Conservation (phyloP, 2,329 filamentous ascomycete genomes). For the Penicillium oxalicum region DNA sequence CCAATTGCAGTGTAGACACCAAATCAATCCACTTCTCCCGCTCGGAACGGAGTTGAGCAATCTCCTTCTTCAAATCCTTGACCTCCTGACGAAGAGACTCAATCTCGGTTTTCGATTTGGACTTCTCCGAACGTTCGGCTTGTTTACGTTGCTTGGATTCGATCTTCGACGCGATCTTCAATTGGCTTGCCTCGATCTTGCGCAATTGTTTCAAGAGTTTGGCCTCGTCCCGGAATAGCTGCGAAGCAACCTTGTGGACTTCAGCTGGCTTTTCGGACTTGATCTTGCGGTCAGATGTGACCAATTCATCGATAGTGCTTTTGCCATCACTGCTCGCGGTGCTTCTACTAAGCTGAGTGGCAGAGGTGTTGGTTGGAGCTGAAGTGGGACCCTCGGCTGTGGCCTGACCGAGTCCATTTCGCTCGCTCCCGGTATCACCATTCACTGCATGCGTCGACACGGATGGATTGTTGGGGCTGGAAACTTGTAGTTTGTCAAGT, state of each 20-base stretch:
- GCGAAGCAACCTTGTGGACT: slow-evolving; percentile 26
- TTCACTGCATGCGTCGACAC: slow-evolving; percentile 8
- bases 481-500: slow-evolving; percentile 25
- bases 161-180: slow-evolving; percentile 38
- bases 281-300: slow-evolving; percentile 8
- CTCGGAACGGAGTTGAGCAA: slow-evolving; percentile 45
- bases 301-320: slow-evolving; percentile 13
- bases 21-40: slow-evolving; percentile 46
- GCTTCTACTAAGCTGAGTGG: slow-evolving; percentile 14
- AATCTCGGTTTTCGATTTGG: slow-evolving; percentile 37
- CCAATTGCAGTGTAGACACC: slow-evolving; percentile 51
- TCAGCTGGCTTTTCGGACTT: slow-evolving; percentile 17
- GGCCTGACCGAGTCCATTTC: slow-evolving; percentile 14
- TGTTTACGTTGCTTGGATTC: slow-evolving; percentile 35
- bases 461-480: slow-evolving; percentile 5
- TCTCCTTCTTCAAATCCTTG: slow-evolving; percentile 45
- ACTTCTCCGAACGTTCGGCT: slow-evolving; percentile 40
- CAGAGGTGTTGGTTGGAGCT: slow-evolving; percentile 7
- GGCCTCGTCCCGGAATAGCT: slow-evolving; percentile 28
- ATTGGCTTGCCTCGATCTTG: slow-evolving; percentile 39
- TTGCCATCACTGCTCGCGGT: not conserved
- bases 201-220: slow-evolving; percentile 36
- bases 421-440: slow-evolving; percentile 16
- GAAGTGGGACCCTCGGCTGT: slow-evolving; percentile 16
- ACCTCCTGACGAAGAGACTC: slow-evolving; percentile 46